Evolutionary conservation across 2,329 filamentous ascomycete species (phyloP).

Genomic region (Passalora sequoiae): DNA sequence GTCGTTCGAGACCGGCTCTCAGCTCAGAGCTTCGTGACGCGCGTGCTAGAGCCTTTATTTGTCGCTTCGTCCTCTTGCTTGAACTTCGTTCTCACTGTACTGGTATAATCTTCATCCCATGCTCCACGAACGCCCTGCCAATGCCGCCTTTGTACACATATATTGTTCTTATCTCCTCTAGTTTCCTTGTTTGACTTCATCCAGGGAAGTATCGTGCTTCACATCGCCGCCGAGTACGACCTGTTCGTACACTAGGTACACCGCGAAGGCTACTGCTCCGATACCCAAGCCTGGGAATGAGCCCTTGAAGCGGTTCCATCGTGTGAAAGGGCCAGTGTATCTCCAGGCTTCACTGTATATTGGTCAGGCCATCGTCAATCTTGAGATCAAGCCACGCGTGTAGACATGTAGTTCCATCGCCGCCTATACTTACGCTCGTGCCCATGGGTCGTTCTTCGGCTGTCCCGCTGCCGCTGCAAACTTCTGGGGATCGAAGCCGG

Average conservation of each 20-base stretch:
- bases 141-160: conserved; percentile 3
- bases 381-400: no score
- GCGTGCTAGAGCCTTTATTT: neutral
- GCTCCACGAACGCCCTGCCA: neutral
- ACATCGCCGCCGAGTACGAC: conserved; percentile 56
- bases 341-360: conserved; percentile 80
- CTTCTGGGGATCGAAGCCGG: conserved; percentile 84
- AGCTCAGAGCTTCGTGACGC: no score
- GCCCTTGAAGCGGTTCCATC: conserved; percentile 82
- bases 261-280: conserved; percentile 82
- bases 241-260: conserved; percentile 85
- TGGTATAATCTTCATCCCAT: neutral
- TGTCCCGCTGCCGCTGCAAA: conserved; percentile 66
- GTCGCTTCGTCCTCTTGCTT: neutral
- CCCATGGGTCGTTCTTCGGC: conserved; percentile 59
- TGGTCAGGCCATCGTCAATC: conserved; percentile 14
- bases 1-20: no score
- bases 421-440: conserved; percentile 50
- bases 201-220: conserved; percentile 40
- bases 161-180: neutral
- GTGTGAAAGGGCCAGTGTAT: conserved; percentile 81
- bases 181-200: neutral
- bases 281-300: conserved; percentile 88
- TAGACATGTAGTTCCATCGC: no score
- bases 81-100: conserved; percentile 2